A percentile compares a stretch with the other conserved stretches of the same genome.
phyloP scores from a whole-genome alignment of 108 stramenopile species.

The Pseudonitzschia pungens region DNA sequence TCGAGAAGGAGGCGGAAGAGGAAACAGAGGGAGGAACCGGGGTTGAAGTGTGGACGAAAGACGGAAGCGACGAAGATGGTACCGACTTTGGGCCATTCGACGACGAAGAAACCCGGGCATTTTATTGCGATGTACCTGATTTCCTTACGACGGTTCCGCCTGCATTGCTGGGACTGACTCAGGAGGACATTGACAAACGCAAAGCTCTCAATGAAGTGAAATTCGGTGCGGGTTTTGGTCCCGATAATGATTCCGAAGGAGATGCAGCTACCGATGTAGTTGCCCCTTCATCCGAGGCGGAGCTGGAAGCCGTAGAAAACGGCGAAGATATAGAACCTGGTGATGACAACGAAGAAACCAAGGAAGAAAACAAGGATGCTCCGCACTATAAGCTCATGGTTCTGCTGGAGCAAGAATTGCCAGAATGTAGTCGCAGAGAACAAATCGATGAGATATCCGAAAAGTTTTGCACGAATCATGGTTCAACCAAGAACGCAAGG shows the following conservation, averaged over 20 bases:
- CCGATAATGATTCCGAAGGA: slow-evolving; percentile 38
- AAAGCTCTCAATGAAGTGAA: slow-evolving; percentile 63
- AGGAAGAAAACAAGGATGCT: slow-evolving; percentile 72
- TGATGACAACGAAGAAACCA: slow-evolving; percentile 31
- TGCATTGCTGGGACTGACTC: slow-evolving; percentile 76
- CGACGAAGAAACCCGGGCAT: slow-evolving; percentile 86
- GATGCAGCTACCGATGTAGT: slow-evolving; percentile 35
- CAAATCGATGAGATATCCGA: slow-evolving; percentile 89
- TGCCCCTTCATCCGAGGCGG: slow-evolving; percentile 43
- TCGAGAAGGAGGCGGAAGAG: slow-evolving; percentile 74
- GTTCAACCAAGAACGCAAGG: slow-evolving; percentile 72
- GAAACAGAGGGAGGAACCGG: slow-evolving; percentile 54
- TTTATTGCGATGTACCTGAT: slow-evolving; percentile 95
- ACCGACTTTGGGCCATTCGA: slow-evolving; percentile 88
- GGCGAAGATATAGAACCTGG: slow-evolving; percentile 35
- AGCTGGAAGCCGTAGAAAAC: slow-evolving; percentile 51
- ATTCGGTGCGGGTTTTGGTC: slow-evolving; percentile 54
- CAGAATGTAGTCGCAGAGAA: slow-evolving; percentile 85
- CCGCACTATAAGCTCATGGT: slow-evolving; percentile 86
- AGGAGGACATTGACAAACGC: slow-evolving; percentile 71
- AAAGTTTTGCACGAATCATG: slow-evolving; percentile 79
- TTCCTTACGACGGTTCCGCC: slow-evolving; percentile 88
- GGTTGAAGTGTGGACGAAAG: slow-evolving; percentile 77
- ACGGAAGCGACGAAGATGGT: slow-evolving; percentile 58
- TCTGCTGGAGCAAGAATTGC: slow-evolving; percentile 90